Evolutionary conservation across 352 stramenopile species (phyloP), one percentile per base, ranked within the genome.

Genomic region (Globisporangium iwayamae): DNA sequence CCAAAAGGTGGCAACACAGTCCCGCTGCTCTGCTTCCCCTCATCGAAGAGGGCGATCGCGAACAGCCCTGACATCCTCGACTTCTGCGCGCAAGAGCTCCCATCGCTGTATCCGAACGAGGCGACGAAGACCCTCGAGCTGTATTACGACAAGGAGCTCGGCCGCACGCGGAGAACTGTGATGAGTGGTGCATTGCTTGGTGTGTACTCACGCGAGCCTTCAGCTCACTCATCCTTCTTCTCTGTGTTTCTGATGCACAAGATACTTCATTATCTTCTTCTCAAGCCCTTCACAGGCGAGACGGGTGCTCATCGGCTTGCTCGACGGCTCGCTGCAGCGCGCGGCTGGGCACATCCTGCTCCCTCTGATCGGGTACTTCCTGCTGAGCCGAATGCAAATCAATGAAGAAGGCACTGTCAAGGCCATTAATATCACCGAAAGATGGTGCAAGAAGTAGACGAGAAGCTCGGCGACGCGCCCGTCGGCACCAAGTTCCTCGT

Each of bases 31-130:
- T 67, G 3, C 54, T 70, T 4, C n/a, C 69, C 7, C n/a, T 54
- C 0, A 25, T 56, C 28, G 54, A 56, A 1, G 28, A 41, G 8
- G 74, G 71, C 11, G 47, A 59, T 87, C n/a, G 73, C 55, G 0
- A 64, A 77, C 59, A 87, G 75, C 67, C 47, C 58, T 30, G 75
- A 70, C 10, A 84, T 84, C 54, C 32, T 84, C 18, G 56, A 70
- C 16, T 74, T 68, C 20, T 86, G 74, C 48, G 77, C 67, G 2
- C 56, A 65, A 30, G 60, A 30, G 13, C 9, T 64, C 7, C 72
- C 72, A 18, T 66, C 60, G 6, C 39, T 87, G 36, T 83, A 83
- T 43, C 63, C 66, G 10, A 76, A 63, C 20, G 63, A 68, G 28
- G 54, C 63, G 3, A 45, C 71, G 1, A 82, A 80, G 10, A 52